phyloP scores from a whole-genome alignment of 371 early-diverging fungal species.

The Syncephalastrum racemosum region DNA sequence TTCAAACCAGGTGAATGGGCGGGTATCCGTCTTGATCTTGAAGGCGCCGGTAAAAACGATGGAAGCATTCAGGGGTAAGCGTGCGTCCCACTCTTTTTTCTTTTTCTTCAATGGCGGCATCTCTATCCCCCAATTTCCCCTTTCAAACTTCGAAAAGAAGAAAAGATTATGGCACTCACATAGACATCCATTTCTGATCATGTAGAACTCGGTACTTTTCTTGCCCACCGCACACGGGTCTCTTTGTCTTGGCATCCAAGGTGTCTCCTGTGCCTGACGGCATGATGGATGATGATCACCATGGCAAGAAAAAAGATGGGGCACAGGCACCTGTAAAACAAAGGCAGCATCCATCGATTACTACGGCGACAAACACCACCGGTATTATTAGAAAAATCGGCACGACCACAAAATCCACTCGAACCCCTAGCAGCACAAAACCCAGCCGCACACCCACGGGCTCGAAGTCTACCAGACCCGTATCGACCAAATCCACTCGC shows the following conservation, averaged over 20 bases:
- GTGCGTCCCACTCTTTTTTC: constrained; percentile 8
- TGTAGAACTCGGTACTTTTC: constrained; percentile 61
- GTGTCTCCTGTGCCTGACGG: constrained; percentile 13
- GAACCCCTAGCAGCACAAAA: not conserved
- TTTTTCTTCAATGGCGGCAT: not conserved
- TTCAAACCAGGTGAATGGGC: constrained; percentile 78
- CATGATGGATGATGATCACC: constrained; percentile 10
- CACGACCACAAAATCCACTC: not conserved
- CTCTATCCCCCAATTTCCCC: no score
- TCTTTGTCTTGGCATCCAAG: constrained; percentile 70
- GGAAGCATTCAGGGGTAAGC: constrained; percentile 73
- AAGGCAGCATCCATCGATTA: not conserved
- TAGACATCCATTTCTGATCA: constrained; percentile 1
- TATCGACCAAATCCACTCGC: no score
- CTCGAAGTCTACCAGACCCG: no score
- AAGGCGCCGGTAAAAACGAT: constrained; percentile 81
- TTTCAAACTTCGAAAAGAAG: no score
- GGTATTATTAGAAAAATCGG: not conserved
- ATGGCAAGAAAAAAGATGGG: not conserved
- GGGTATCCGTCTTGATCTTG: constrained; percentile 74
- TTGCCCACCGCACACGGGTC: constrained; percentile 65
- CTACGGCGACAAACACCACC: not conserved
- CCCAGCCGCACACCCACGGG: not conserved
- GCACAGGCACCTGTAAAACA: constrained; percentile 1
- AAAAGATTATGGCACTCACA: no score